Evolutionary conservation across 2,329 filamentous ascomycete species (phyloP).

Genomic region (Fusarium beomiforme): DNA sequence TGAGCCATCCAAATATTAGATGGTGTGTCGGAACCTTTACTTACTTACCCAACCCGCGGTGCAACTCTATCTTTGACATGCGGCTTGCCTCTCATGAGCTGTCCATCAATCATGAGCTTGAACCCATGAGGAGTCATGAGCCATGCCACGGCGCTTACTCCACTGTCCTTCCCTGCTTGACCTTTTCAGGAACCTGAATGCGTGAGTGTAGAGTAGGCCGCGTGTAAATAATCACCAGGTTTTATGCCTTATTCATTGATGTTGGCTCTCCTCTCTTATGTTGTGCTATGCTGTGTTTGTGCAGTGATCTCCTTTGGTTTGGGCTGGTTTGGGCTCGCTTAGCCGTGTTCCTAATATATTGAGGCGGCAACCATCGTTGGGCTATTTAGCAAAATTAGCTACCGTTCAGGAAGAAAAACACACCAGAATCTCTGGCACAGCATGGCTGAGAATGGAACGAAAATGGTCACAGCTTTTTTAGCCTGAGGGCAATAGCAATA

Average conservation of each 20-base stretch:
- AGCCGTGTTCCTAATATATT: conserved; percentile 31
- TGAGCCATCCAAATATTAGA: background rate
- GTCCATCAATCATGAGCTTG: conserved; percentile 19
- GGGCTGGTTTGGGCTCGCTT: conserved; percentile 19
- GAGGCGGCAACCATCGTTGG: conserved; percentile 29
- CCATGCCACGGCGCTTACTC: conserved; percentile 30
- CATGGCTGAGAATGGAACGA: conserved; percentile 11
- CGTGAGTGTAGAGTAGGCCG: conserved; percentile 31
- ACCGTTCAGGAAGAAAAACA: conserved; percentile 5
- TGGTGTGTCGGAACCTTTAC: conserved; percentile 22
- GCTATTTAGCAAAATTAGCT: conserved; percentile 19
- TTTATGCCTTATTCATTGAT: conserved; percentile 15
- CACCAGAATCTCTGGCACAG: conserved; percentile 7
- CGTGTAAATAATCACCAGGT: conserved; percentile 28
- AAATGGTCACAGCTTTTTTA: conserved; percentile 10
- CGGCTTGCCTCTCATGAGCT: conserved; percentile 25
- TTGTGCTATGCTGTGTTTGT: conserved; percentile 12
- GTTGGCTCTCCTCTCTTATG: conserved; percentile 7
- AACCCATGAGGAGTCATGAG: conserved; percentile 33
- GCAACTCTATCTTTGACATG: conserved; percentile 21
- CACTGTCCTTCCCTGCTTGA: conserved; percentile 41
- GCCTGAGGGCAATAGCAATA: background rate
- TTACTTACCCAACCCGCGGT: conserved; percentile 24
- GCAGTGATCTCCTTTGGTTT: conserved; percentile 22
- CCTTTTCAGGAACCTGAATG: conserved; percentile 40